These are phyloP conservation scores for Aurantiochytrium sp. DNA, from an alignment of 108 stramenopile species.

Conservation along the genomic window DNA sequence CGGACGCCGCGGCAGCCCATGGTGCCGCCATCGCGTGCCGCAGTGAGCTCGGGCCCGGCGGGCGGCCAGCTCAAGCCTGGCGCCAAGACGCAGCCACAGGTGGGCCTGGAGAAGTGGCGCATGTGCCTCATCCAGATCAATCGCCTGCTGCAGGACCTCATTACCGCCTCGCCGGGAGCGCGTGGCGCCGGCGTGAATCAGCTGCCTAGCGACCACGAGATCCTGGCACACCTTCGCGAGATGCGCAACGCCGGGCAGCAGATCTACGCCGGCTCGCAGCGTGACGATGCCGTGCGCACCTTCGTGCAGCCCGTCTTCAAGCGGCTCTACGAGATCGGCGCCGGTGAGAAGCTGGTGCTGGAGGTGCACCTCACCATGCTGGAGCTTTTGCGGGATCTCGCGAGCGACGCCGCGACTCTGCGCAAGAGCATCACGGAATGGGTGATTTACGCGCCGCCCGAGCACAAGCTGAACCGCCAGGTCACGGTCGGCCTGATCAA, in stretches of 20 bases:
- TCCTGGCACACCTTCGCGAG: conserved; percentile 74
- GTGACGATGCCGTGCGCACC: conserved; percentile 77
- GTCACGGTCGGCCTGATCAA: conserved; percentile 80
- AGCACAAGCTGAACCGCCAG: conserved; percentile 81
- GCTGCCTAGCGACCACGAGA: conserved; percentile 86
- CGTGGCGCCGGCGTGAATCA: conserved; percentile 74
- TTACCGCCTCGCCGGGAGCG: conserved; percentile 56
- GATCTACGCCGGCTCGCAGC: conserved; percentile 57
- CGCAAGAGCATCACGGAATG: conserved; percentile 80
- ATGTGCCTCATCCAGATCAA: background rate
- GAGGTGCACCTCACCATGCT: conserved; percentile 79
- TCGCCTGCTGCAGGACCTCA: background rate
- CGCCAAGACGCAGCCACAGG: background rate
- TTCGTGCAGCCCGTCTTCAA: conserved; percentile 93
- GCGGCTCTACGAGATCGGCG: conserved; percentile 81
- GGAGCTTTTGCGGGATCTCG: conserved; percentile 66
- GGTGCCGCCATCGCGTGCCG: conserved; percentile 25
- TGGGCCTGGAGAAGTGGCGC: background rate
- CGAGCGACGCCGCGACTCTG: conserved; percentile 70
- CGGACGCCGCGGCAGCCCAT: conserved; percentile 70
- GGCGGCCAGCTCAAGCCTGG: background rate
- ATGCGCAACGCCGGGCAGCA: conserved; percentile 63
- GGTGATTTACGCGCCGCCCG: conserved; percentile 81
- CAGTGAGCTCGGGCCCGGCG: conserved; percentile 40
- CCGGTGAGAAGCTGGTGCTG: conserved; percentile 74